Conservation (phyloP, 2,329 filamentous ascomycete species). For the Cordyceps farinosa region DNA sequence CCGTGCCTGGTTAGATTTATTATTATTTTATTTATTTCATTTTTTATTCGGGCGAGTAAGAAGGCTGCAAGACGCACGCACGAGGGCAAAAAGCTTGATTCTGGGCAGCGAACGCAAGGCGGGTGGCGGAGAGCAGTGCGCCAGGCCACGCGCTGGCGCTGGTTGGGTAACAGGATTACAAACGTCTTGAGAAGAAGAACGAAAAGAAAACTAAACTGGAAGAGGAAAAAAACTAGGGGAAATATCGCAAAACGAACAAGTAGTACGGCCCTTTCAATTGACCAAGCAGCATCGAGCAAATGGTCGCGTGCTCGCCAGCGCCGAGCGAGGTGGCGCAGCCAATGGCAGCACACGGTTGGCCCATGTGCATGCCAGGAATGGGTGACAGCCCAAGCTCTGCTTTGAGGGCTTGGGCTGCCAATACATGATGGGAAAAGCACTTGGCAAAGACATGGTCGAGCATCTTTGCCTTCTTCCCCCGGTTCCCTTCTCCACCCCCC, state of each 20-base stretch:
- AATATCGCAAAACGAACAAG: slow-evolving; percentile 3
- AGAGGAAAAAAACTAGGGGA: slow-evolving; percentile 13
- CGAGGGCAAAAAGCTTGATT: not conserved
- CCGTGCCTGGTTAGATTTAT: not conserved
- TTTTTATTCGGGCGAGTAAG: not conserved
- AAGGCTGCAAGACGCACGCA: not conserved
- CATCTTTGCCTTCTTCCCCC: too few species aligned
- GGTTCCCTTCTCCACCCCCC: too few species aligned
- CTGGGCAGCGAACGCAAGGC: not conserved
- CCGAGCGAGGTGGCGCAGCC: slow-evolving; percentile 21
- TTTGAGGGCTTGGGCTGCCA: too few species aligned
- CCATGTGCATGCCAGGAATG: slow-evolving; percentile 10
- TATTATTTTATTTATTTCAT: not conserved
- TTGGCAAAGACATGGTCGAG: too few species aligned
- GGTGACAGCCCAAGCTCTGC: not conserved
- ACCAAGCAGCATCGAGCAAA: slow-evolving; percentile 44
- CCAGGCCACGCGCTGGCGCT: not conserved
- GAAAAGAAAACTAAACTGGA: not conserved
- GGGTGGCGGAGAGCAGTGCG: slow-evolving; percentile 1
- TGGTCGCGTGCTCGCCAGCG: slow-evolving; percentile 39
- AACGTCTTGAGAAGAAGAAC: too few species aligned
- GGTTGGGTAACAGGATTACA: not conserved
- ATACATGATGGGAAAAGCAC: too few species aligned
- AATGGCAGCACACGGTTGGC: slow-evolving; percentile 29
- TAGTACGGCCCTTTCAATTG: slow-evolving; percentile 25